Conservation (phyloP, 73 alveolate species). For the Paramecium tetraurelia region DNA sequence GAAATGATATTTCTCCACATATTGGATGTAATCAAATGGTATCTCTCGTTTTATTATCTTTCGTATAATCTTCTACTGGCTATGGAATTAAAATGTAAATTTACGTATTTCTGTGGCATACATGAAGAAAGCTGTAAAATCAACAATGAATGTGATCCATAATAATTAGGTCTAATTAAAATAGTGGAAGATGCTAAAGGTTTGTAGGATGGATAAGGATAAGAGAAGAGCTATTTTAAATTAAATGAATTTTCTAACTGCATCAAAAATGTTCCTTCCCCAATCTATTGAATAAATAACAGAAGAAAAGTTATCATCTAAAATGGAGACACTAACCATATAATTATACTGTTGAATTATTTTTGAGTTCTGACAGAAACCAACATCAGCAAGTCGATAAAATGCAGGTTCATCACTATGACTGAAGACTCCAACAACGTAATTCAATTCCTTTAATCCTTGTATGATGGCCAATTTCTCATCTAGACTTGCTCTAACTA, state of each 20-base stretch:
- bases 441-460: constrained; percentile 80
- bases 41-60: not conserved
- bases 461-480: constrained; percentile 84
- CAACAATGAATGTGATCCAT: not conserved
- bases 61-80: not conserved
- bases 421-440: constrained; percentile 94
- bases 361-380: constrained; percentile 89
- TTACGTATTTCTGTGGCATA: not conserved
- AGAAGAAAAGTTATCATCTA: not conserved
- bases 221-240: not conserved
- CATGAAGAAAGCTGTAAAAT: not conserved
- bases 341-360: not conserved
- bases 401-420: constrained; percentile 97
- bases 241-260: not conserved
- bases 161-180: not conserved
- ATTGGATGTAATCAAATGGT: not conserved
- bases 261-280: not conserved
- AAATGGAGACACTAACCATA: not conserved
- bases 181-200: not conserved
- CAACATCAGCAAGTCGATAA: constrained; percentile 90
- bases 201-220: not conserved
- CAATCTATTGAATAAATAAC: not conserved
- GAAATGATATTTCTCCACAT: constrained; percentile 4
- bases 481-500: constrained; percentile 90
- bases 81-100: not conserved